These are phyloP conservation scores for Acanthamoeba rhysodes DNA, from an alignment of 208 protist species.

Conservation along the genomic window DNA sequence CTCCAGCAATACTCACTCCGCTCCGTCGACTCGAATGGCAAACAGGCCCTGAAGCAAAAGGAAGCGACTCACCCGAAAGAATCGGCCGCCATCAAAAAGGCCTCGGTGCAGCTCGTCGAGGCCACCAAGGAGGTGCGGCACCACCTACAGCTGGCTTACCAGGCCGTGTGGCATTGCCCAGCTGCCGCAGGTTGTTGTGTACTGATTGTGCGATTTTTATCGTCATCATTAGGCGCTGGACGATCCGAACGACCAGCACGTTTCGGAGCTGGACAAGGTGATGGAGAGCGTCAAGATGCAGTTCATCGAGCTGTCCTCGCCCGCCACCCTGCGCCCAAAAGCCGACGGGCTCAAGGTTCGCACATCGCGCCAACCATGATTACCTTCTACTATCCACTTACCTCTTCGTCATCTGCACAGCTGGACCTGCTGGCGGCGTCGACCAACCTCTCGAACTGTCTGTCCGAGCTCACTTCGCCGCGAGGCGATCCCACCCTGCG, in stretches of 20 bases:
- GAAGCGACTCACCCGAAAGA: background rate
- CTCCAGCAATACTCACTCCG: background rate
- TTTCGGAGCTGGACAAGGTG: background rate
- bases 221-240: background rate
- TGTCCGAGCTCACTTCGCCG: background rate
- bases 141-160: background rate
- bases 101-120: background rate
- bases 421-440: background rate
- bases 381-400: no score
- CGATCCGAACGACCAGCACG: background rate
- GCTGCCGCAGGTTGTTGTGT: background rate
- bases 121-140: background rate
- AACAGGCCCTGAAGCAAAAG: background rate
- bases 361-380: background rate
- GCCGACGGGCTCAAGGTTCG: background rate
- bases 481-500: background rate
- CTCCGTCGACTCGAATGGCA: background rate
- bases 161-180: background rate
- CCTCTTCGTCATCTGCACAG: background rate
- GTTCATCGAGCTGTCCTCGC: background rate
- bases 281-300: background rate
- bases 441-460: background rate
- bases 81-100: background rate
- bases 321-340: background rate
- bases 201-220: background rate